Evolutionary conservation across 768 basidiomycete species (phyloP), one percentile per base, ranked within the genome.

Genomic region (Epithele typhae): DNA sequence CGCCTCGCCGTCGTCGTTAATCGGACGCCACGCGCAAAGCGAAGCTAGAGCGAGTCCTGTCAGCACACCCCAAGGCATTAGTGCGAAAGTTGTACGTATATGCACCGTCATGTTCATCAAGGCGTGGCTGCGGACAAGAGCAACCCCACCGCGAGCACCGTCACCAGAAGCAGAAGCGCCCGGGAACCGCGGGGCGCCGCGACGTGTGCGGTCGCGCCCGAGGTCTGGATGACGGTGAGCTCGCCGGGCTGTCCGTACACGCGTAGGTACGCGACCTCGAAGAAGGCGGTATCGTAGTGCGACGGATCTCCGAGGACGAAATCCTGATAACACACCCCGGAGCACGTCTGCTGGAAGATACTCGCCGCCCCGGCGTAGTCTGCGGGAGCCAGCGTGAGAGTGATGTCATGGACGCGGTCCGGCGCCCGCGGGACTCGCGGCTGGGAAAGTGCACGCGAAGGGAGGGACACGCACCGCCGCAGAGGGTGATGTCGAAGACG

Each of bases 401-500:
- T 32, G 39, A 46, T 38, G 41, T 44, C 48, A 47, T 11, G 19
- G 37, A 40, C 14, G 40, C 25, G 32, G 30, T 42, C 27, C 23
- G 14, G 14, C 14, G 7, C 27, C 8, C 12, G 15, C 15, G 35
- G 6, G 18, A 8, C 7, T 7, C 18, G n/a, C 35, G 18, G 35
- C 35, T 6, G 35, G 35, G 35, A n/a, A 36, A 36, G 35, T n/a
- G 27, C 40, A 27, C 6, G 25, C 25, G 40, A 18, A 27, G 54
- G 43, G 61, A 43, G 25, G 43, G 24, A 37, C 39, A 74, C 74
- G 52, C 30, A 72, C 72, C 72, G 59, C 82, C 82, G 43, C 84
- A 85, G 5, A 84, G 73, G 1, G 86, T 85, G 47, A 88, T 88
- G 58, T 85, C 81, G 46, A 89, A 78, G 15, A 87, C 80, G 35